Base-by-base conservation (phyloP, 495 filamentous ascomycete genomes). In the Penicillium herquei region DNA sequence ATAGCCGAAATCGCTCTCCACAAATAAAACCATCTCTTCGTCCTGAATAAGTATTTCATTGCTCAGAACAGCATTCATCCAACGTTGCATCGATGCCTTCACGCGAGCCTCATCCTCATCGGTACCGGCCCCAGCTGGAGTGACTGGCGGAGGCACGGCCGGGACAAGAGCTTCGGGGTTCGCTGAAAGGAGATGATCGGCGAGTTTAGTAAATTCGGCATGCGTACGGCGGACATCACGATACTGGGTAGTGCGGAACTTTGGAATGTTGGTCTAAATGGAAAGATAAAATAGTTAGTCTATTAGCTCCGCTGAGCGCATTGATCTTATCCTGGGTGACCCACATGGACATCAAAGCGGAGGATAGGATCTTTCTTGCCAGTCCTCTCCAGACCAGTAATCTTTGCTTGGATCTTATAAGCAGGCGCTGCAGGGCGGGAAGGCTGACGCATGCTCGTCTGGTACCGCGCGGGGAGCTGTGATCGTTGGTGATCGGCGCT, bases 91-190 rank as follows among this genome's bases (percentile, higher is more conserved):
- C 0, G 87, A 80, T 0, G 86, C 83, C 66, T 96, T 96, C 46
- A 97, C 88, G 13, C 95, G 82, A 14, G 82, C 74, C 73, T 99
- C 95, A 62, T 99, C 95, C 69, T 99, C 95, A 47, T 97, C 94
- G 10, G 95, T 99, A 14, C 95, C 95, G 10, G 91, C 91, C 16
- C 95, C 95, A 14, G 95, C 95, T 9, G 92, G 90, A 2, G 95
- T 98, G 49, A 93, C 75, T 6, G 92, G 81, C 14, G 92, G 89
- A 39, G 95, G 95, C 7, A 99, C 90, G 1, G 92, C 90, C n/a
- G 95, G 95, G 13, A 99, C 94, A n/a, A 98, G 78, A 21, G 92
- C 90, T 75, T 99, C 95, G 10, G 95, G 95, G 65, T 97, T 97
- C 12, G 92, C 90, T 34, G 92, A 95, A 61, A 97, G 89, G 31